Evolutionary conservation across 257 asterid genomes (phyloP).

Genomic region (Fraxinus americana): DNA sequence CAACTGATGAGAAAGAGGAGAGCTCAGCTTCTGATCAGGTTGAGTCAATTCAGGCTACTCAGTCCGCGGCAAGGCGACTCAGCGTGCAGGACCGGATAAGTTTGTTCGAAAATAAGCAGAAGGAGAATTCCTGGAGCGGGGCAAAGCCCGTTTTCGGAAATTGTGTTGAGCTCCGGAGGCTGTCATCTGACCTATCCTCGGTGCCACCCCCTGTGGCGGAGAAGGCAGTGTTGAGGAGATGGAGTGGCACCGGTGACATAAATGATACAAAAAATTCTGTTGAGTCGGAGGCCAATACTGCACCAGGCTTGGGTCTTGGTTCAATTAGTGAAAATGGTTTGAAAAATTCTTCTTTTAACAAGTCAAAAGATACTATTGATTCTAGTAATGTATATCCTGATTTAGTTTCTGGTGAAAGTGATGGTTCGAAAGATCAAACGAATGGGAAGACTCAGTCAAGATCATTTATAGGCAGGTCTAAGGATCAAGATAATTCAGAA

Average conservation of each 20-base stretch:
- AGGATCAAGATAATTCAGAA: constrained; percentile 42
- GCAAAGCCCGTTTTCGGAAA: constrained; percentile 63
- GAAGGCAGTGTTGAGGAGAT: constrained; percentile 47
- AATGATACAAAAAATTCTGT: neutral
- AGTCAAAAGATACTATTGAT: constrained; percentile 39
- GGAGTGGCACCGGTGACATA: constrained; percentile 59
- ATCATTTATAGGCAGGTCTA: constrained; percentile 40
- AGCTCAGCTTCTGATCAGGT: constrained; percentile 36
- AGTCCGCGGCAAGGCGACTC: constrained; percentile 54
- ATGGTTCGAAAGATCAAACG: constrained; percentile 46
- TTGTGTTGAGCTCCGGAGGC: constrained; percentile 67
- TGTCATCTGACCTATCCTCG: constrained; percentile 61
- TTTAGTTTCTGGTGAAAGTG: constrained; percentile 33
- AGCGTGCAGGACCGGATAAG: constrained; percentile 90
- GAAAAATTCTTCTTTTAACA: constrained; percentile 40
- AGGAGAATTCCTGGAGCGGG: constrained; percentile 67
- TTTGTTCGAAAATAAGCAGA: constrained; percentile 85
- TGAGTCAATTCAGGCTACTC: constrained; percentile 35
- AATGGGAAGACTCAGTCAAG: constrained; percentile 43
- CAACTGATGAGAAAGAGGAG: constrained; percentile 31
- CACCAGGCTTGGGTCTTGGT: constrained; percentile 30
- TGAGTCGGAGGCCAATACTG: constrained; percentile 37
- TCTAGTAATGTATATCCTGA: constrained; percentile 35
- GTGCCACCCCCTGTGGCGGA: constrained; percentile 32
- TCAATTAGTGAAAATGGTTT: constrained; percentile 26